phyloP scores from a whole-genome alignment of 768 basidiomycete species.

The Hygrophoropsis aurantiaca region DNA sequence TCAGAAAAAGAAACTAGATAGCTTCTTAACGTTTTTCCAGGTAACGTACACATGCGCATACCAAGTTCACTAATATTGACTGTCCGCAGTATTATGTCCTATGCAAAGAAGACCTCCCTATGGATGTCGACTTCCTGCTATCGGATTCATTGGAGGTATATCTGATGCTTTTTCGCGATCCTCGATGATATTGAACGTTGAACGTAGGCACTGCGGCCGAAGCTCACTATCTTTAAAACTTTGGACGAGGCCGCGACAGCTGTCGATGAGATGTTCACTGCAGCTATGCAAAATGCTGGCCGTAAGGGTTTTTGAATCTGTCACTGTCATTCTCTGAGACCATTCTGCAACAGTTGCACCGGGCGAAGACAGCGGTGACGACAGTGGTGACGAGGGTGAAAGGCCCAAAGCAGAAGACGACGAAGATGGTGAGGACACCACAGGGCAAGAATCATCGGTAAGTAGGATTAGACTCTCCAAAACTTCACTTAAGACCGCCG shows the following conservation, averaged over 20 bases:
- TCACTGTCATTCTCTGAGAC: conserved; percentile 15
- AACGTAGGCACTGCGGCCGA: conserved; percentile 81
- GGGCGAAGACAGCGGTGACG: conserved; percentile 46
- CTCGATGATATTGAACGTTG: conserved; percentile 2
- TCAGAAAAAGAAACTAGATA: conserved; percentile 90
- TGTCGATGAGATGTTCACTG: conserved; percentile 87
- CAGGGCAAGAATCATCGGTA: conserved; percentile 54
- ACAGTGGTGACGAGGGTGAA: conserved; percentile 48
- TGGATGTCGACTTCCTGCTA: conserved; percentile 98
- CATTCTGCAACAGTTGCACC: conserved; percentile 24
- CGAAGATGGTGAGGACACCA: conserved; percentile 60
- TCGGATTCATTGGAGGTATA: conserved; percentile 89
- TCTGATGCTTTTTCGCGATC: not conserved
- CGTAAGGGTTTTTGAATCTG: conserved; percentile 34
- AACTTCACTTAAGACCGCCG: not conserved
- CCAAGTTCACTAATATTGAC: conserved; percentile 4
- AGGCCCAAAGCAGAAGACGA: conserved; percentile 53
- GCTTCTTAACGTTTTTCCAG: conserved; percentile 92
- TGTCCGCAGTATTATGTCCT: conserved; percentile 69
- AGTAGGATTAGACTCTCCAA: conserved; percentile 16
- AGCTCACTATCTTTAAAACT: conserved; percentile 64
- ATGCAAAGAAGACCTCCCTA: conserved; percentile 88
- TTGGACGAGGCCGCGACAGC: conserved; percentile 84
- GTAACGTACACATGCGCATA: conserved; percentile 36
- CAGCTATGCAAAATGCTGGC: conserved; percentile 59